Conservation (phyloP, 1,139 yeast genomes). For the Kodamaea alishanica region DNA sequence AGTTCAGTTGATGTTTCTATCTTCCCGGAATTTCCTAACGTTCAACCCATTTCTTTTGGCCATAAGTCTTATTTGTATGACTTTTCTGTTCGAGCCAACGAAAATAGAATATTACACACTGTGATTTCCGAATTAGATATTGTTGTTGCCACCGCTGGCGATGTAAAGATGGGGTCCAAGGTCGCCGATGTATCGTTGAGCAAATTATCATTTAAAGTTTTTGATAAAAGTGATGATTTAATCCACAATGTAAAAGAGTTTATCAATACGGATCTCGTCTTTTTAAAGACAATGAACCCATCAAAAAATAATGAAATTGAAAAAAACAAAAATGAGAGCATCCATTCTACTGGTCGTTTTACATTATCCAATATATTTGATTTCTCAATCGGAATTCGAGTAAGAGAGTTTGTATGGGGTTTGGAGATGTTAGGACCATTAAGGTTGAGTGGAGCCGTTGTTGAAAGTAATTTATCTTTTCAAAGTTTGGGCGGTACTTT, state of each 20-base stretch:
- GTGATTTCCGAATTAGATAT: slow-evolving; percentile 8
- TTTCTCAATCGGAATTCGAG: slow-evolving; percentile 15
- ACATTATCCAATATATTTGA: slow-evolving; percentile 10
- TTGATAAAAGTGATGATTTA: slow-evolving; percentile 14
- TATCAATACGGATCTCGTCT: slow-evolving; percentile 20
- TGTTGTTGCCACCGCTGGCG: slow-evolving; percentile 16
- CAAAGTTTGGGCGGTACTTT: slow-evolving; percentile 15
- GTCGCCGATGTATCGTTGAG: slow-evolving; percentile 12
- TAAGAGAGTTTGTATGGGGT: slow-evolving; percentile 13
- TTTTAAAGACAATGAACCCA: slow-evolving; percentile 11
- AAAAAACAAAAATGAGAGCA: background rate
- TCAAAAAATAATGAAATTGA: background rate
- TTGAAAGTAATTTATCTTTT: slow-evolving; percentile 17
- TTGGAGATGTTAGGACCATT: slow-evolving; percentile 16
- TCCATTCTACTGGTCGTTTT: too few relatives aligned
- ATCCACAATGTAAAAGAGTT: slow-evolving; percentile 10
- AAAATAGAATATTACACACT: slow-evolving; percentile 8
- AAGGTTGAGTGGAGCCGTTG: slow-evolving; percentile 14
- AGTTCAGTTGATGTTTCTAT: slow-evolving; percentile 8
- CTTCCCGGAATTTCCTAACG: slow-evolving; percentile 7
- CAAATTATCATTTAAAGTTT: slow-evolving; percentile 11
- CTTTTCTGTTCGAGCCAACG: slow-evolving; percentile 9
- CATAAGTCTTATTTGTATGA: slow-evolving; percentile 8
- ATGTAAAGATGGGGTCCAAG: slow-evolving; percentile 14
- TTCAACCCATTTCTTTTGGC: slow-evolving; percentile 10